These are phyloP conservation scores for Ettlia oleoabundans DNA, from an alignment of 139 green algal species.

Conservation along the genomic window DNA sequence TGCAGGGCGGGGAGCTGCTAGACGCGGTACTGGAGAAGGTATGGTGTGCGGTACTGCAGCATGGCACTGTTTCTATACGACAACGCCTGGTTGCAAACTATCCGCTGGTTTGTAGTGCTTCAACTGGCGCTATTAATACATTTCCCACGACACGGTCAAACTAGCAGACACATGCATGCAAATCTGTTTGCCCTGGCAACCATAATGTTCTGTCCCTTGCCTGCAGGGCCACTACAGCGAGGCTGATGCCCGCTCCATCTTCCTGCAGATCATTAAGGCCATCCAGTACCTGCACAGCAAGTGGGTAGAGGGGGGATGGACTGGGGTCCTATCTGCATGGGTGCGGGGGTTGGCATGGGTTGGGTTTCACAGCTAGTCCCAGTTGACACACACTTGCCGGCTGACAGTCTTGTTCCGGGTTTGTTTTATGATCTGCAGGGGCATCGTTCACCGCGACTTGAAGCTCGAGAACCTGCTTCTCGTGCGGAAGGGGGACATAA, in stretches of 20 bases:
- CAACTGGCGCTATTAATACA: no score
- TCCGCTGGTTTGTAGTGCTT: no score
- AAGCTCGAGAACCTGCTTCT: conserved; percentile 98
- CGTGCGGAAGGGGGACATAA: conserved; percentile 69
- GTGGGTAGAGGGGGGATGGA: conserved; percentile 31
- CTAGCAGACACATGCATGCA: no score
- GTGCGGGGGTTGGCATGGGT: no score
- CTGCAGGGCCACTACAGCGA: conserved; percentile 79
- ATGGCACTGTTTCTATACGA: no score
- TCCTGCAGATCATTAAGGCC: conserved; percentile 81
- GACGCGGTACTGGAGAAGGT: conserved; percentile 76
- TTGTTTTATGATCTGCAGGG: no score
- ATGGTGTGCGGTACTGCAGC: conserved; percentile 1
- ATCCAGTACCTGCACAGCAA: conserved; percentile 88
- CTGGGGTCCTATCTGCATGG: background rate
- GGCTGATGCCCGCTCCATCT: conserved; percentile 73
- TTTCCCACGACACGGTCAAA: no score
- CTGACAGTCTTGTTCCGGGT: no score
- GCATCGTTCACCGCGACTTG: conserved; percentile 85
- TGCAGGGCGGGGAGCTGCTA: conserved; percentile 84
- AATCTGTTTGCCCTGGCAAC: no score
- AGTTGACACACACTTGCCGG: no score
- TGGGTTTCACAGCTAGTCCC: no score
- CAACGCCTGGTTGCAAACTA: no score
- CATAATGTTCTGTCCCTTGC: background rate